phyloP scores from a whole-genome alignment of 495 filamentous ascomycete species.

The Durotheca rogersii region DNA sequence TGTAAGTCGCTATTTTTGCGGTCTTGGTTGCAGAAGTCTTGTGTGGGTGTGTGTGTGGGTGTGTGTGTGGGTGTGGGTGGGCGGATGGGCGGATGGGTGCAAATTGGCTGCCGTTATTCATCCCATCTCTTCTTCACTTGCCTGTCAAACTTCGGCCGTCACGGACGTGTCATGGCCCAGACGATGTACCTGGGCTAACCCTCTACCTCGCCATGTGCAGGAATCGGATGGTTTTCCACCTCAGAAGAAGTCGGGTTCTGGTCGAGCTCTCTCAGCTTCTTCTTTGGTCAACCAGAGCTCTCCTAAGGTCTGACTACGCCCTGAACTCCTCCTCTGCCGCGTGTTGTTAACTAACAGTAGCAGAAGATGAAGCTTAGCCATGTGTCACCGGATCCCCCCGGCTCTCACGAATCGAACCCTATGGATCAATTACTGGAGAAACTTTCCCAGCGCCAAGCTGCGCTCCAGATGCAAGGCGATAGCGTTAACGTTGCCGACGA shows the following conservation, averaged over 20 bases:
- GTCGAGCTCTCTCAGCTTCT: slow-evolving; percentile 42
- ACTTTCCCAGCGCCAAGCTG: slow-evolving; percentile 64
- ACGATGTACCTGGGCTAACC: slow-evolving; percentile 12
- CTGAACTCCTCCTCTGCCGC: background rate
- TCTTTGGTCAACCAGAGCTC: slow-evolving; percentile 52
- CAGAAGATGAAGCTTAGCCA: slow-evolving; percentile 53
- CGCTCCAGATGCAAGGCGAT: slow-evolving; percentile 57
- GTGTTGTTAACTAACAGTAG: slow-evolving; percentile 36
- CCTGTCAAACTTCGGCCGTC: background rate
- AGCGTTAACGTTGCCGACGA: slow-evolving; percentile 46
- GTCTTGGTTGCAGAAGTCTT: background rate
- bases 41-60: too few relatives aligned
- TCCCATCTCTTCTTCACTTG: slow-evolving; percentile 1
- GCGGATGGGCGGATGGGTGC: background rate
- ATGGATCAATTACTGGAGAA: slow-evolving; percentile 66
- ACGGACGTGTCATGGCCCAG: background rate
- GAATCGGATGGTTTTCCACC: slow-evolving; percentile 24
- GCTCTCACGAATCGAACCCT: slow-evolving; percentile 38
- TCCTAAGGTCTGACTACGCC: slow-evolving; percentile 40
- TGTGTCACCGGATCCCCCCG: slow-evolving; percentile 37
- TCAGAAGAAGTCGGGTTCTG: slow-evolving; percentile 46
- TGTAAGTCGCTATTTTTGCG: slow-evolving; percentile 19
- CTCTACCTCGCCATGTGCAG: slow-evolving; percentile 4
- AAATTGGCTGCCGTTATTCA: slow-evolving; percentile 2
- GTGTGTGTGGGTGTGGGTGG: too few relatives aligned